A percentile compares a stretch with the other conserved stretches of the same genome.
Evolutionary conservation across 2,329 filamentous ascomycete species (phyloP).

Genomic region (Colletotrichum gloeosporioides): DNA sequence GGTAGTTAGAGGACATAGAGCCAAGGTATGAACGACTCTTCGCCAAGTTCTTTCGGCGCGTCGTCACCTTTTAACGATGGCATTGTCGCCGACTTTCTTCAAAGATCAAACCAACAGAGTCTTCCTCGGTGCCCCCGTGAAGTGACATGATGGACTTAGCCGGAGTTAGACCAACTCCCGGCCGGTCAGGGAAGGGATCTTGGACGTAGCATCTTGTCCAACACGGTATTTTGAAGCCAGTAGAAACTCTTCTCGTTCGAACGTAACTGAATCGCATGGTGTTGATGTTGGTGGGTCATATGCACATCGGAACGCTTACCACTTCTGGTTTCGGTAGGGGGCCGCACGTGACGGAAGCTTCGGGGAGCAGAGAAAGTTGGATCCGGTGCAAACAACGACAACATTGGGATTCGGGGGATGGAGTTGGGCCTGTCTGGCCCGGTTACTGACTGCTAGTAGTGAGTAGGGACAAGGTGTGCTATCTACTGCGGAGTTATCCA

Average conservation of each 20-base stretch:
- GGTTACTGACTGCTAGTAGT: not conserved
- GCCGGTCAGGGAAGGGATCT: fast-evolving
- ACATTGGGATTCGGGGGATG: not conserved
- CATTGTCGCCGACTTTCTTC: not conserved
- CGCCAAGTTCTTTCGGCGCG: not conserved
- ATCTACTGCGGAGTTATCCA: not conserved
- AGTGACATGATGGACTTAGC: not conserved
- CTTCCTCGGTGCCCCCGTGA: not conserved
- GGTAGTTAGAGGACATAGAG: fast-evolving
- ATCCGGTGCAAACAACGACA: not conserved
- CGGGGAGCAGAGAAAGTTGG: not conserved
- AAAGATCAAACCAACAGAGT: not conserved
- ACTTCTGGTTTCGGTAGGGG: not conserved
- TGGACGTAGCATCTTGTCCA: not conserved
- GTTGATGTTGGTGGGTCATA: not conserved
- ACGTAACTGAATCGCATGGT: not conserved
- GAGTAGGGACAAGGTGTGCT: not conserved
- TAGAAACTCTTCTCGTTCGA: not conserved
- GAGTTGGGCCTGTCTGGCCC: not conserved
- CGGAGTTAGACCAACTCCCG: not conserved
- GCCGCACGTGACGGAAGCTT: not conserved
- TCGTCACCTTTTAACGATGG: not conserved
- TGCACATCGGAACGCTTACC: not conserved
- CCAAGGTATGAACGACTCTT: not conserved
- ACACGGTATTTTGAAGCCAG: not conserved